Evolutionary conservation across 1,284 basidiomycete species (phyloP), one percentile per base, ranked within the genome.

Genomic region (Trichosporon inkin): DNA sequence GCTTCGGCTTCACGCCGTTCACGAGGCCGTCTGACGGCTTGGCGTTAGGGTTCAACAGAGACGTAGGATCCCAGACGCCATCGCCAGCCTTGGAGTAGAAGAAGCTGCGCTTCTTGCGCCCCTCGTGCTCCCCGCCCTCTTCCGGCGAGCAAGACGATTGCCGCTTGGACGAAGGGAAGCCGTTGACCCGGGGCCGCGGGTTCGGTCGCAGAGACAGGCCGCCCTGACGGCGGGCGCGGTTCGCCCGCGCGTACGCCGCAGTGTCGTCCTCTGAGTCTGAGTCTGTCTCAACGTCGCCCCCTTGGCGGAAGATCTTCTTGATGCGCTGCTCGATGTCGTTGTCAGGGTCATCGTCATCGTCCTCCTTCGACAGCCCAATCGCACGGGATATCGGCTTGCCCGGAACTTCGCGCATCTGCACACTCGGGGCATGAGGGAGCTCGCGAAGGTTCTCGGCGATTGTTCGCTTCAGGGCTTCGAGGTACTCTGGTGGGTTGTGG

Each of bases 341-440:
- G 55, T 79, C 78, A 5, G 76, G 70, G 56, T 78, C 77, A 44
- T 78, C 77, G 19, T 69, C 63, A 10, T 75, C 77, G n/a, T 67
- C 73, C 3, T 72, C 66, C 24, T 69, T 69, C 14, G 55, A 65
- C 56, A 79, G 58, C 1, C 78, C 77, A 6, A 78, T 64, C 17
- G 66, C 72, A 40, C 68, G 67, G 2, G 71, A 73, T 10, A 77
- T 57, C 1, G 68, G 62, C 40, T 67, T 69, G 40, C 83, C 76
- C 0, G 92, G 92, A 1, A 91, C 87, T 54, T 89, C 85, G 52
- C 93, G 91, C 82, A 96, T 85, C 62, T 86, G 88, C 0, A 92
- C 91, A 8, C 90, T 90, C 0, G 95, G 95, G 0, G 90, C 92
- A 63, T 86, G 85, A 2, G 85, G 84, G 24, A 99, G 77, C 62